Percentiles rank a stretch among this genome's conserved stretches.
phyloP scores from a whole-genome alignment of 495 filamentous ascomycete genomes.

The Cercophora sp. region DNA sequence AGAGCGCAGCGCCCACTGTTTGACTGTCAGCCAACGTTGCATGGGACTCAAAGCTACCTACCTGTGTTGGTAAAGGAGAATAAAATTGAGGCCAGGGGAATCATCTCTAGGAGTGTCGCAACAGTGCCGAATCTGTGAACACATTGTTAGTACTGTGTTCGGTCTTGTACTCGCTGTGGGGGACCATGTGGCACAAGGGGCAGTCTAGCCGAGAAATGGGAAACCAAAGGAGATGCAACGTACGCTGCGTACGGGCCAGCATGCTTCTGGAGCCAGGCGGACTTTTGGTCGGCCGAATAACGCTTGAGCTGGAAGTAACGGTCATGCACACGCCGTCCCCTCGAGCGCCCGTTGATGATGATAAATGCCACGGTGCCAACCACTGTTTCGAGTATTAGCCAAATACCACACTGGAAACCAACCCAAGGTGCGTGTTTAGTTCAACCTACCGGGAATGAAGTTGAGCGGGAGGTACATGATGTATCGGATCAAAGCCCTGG shows the following conservation, averaged over 20 bases:
- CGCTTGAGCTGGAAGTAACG: constrained; percentile 87
- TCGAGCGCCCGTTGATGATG: constrained; percentile 54
- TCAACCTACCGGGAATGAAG: constrained; percentile 68
- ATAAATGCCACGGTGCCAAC: constrained; percentile 81
- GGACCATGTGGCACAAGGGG: not conserved
- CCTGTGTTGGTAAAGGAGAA: constrained; percentile 88
- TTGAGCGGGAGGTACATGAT: constrained; percentile 85
- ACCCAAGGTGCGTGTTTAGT: too few relatives aligned
- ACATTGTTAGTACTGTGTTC: constrained; percentile 6
- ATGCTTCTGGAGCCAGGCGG: constrained; percentile 61
- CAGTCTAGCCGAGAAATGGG: not conserved
- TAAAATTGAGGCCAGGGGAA: constrained; percentile 76
- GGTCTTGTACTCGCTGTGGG: constrained; percentile 4
- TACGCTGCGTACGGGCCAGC: constrained; percentile 71
- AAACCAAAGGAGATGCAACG: constrained; percentile 27
- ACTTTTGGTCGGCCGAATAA: constrained; percentile 58
- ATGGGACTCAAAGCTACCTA: constrained; percentile 21
- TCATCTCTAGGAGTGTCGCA: constrained; percentile 73
- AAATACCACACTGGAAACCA: too few relatives aligned
- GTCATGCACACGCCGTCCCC: constrained; percentile 30
- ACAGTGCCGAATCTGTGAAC: constrained; percentile 72
- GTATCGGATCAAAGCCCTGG: constrained; percentile 63
- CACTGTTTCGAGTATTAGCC: constrained; percentile 36
- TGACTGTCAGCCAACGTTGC: constrained; percentile 17
- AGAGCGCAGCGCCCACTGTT: constrained; percentile 78